phyloP scores from a whole-genome alignment of 257 asterid genomes.

The Buddleja alternifolia region DNA sequence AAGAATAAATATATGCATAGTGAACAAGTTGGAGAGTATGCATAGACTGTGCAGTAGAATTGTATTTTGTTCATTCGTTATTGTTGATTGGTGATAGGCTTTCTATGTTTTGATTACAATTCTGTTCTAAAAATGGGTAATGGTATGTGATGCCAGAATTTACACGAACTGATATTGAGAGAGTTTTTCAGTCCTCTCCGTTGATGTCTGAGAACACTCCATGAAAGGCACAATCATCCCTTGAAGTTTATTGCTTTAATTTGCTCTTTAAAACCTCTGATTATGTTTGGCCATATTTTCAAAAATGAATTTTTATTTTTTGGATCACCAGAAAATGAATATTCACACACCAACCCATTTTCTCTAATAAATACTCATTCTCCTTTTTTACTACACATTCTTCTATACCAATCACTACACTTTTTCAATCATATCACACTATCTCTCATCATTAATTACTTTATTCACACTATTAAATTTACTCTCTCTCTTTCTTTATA shows the following conservation, averaged over 20 bases:
- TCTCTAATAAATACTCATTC: no score
- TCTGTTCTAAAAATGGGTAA: background rate
- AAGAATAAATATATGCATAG: background rate
- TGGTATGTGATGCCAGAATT: background rate
- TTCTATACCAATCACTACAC: no score
- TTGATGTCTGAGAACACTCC: background rate
- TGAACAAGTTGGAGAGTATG: conserved; percentile 2
- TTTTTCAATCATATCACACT: no score
- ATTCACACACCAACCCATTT: no score
- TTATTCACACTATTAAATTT: no score
- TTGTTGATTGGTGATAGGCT: conserved; percentile 2
- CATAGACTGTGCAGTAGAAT: background rate
- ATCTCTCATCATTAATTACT: no score
- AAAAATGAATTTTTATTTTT: no score
- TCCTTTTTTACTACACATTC: no score
- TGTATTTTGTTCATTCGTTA: conserved; percentile 3
- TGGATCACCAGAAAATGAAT: no score
- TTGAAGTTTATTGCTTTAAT: background rate
- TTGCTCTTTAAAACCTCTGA: background rate
- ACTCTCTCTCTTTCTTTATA: no score
- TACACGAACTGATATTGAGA: background rate
- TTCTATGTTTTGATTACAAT: background rate
- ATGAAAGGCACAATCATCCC: background rate
- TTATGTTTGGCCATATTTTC: no score
- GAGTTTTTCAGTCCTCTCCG: background rate